A percentile compares a stretch with the other conserved stretches of the same genome.
phyloP scores from a whole-genome alignment of 305 asterid species.

The Fraxinus dipetala region DNA sequence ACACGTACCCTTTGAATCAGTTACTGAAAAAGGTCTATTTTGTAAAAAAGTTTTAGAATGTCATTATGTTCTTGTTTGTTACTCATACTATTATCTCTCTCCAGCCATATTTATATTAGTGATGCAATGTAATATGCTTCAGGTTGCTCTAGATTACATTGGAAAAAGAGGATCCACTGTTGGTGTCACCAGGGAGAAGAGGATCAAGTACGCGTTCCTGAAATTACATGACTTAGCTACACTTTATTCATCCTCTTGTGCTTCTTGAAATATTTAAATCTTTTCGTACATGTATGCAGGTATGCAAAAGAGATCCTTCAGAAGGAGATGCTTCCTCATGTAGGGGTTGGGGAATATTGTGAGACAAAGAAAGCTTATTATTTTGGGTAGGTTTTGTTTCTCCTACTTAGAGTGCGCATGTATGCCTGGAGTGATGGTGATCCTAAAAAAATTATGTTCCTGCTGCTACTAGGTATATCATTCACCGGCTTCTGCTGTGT shows the following conservation, averaged over 20 bases:
- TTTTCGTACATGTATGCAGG: slow-evolving; percentile 39
- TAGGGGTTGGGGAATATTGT: slow-evolving; percentile 87
- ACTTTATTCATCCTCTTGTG: slow-evolving; percentile 12
- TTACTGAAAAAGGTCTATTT: neutral
- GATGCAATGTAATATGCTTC: slow-evolving; percentile 19
- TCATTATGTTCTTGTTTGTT: neutral
- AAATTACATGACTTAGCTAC: slow-evolving; percentile 12
- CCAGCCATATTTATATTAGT: neutral
- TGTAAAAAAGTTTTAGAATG: neutral
- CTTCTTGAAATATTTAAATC: slow-evolving; percentile 7
- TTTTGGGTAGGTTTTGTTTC: slow-evolving; percentile 64
- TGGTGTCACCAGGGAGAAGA: slow-evolving; percentile 92
- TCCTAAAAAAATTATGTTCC: slow-evolving; percentile 11
- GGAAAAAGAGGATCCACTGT: slow-evolving; percentile 98
- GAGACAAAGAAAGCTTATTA: slow-evolving; percentile 96
- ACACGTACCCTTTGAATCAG: neutral
- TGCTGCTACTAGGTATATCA: slow-evolving; percentile 61
- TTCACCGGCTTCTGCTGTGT: slow-evolving; percentile 87
- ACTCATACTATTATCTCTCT: neutral
- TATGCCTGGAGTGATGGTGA: slow-evolving; percentile 18
- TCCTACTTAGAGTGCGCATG: slow-evolving; percentile 2
- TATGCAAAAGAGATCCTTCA: slow-evolving; percentile 95
- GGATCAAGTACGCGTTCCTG: slow-evolving; percentile 68
- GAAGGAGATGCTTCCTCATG: slow-evolving; percentile 99
- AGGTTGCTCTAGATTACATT: slow-evolving; percentile 98